Evolutionary conservation across 306 rosid species (phyloP), one percentile per base, ranked within the genome.

Genomic region (Sicyos baderoa): DNA sequence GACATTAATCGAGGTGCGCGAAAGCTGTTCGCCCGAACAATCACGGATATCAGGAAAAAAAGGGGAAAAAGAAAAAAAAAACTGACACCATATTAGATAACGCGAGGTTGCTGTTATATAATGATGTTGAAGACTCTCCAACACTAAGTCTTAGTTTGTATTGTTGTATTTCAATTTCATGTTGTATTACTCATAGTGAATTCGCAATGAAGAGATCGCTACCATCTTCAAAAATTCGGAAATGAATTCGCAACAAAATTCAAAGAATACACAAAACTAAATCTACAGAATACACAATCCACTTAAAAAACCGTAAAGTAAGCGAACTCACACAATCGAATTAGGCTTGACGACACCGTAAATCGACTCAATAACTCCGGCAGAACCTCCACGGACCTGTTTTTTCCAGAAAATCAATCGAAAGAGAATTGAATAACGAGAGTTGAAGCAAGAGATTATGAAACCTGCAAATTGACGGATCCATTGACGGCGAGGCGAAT

Each of bases 361-460:
- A 48, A 91, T 49, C 25, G 93, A 86, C 76, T 88, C 97, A 19
- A 91, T 84, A 66, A 86, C 84, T 57, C 97, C 97, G 16, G 91
- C 93, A 29, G 97, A 83, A 64, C 98, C 98, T 75, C 98, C 96
- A 76, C 89, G 93, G 77, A 93, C 85, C 98, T 93, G 76, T 66
- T 77, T 53, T 52, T 37, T 11, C 45, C 23, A 4, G 71, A 40
- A 25, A 23, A n/a, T n/a, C n/a, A n/a, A 25, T 3, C 29, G 29
- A 25, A 25, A 25, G 29, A 25, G 29, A 25, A 25, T 25, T 25
- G 29, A 25, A 25, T 25, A 25, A 25, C 29, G 3, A 25, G n/a
- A n/a, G n/a, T n/a, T n/a, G n/a, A n/a, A n/a, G 17, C 65, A 8
- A 5, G 8, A 22, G 70, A n/a, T 65, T 16, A 19, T 69, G 10